Evolutionary conservation across 106 monocot species (phyloP), one percentile per base, ranked within the genome.

Genomic region (Dioscorea dumetorum): DNA sequence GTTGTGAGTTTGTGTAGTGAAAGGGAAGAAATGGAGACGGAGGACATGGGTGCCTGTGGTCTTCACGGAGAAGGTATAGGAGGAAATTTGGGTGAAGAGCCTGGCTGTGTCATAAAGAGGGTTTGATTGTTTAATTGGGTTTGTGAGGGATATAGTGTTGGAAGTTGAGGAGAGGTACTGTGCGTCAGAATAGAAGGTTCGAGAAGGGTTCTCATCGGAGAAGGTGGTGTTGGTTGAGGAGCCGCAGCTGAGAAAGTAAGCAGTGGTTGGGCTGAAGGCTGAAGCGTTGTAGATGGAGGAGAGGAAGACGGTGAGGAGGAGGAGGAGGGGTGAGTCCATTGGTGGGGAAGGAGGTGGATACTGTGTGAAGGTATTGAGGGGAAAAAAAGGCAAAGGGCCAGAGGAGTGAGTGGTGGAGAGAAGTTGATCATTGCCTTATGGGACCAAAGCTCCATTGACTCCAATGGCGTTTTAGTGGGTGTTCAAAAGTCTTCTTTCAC

Each of bases 1-100:
- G 68, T 85, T 57, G 74, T 52, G 69, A 3, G 35, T 53, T 10
- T 35, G 22, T 48, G 78, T 60, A 34, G 70, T 18, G 70, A 92
- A 90, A 8, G 97, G 84, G 50, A 77, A 79, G 81, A 99, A 99
- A 68, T 99, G 90, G 69, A 99, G 84, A 60, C 92, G 82, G 68
- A 97, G 19, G 33, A 93, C 33, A 60, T 90, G 84, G 52, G 58
- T 58, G 2, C 79, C 82, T 28, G 23, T 59, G 63, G 63, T 21
- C 58, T 52, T 58, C 72, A 99, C 73, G 4, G 53, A 60, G 79
- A 99, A 79, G 58, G 67, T 66, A 63, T 92, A 99, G 49, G 82
- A 76, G 20, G 79, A 60, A 7, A 80, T 76, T 5, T 50, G 17
- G 22, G 78, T 50, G 85, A 93, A 99, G 73, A 99, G 49, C 41